These are phyloP conservation scores for Filobasidium floriforme DNA, from an alignment of 768 basidiomycete species.

Conservation along the genomic window DNA sequence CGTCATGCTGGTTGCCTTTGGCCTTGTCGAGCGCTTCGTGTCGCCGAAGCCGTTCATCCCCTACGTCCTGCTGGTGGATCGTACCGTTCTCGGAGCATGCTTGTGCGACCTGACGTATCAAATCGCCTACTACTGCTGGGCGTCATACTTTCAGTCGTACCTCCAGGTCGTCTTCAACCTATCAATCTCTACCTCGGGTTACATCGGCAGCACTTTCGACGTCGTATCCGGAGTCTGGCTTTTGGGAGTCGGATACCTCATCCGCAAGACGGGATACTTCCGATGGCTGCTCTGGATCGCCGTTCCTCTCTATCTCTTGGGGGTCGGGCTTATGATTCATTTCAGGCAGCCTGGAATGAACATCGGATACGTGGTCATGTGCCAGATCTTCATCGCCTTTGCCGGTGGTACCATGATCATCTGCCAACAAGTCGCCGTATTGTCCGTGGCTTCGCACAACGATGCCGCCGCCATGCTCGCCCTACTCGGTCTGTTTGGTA, in stretches of 20 bases:
- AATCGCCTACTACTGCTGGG: conserved; percentile 27
- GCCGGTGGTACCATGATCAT: conserved; percentile 30
- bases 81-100: conserved; percentile 20
- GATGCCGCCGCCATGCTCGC: conserved; percentile 28
- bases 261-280: conserved; percentile 32
- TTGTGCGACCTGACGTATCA: conserved; percentile 18
- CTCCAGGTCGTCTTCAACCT: conserved; percentile 32
- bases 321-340: conserved; percentile 33
- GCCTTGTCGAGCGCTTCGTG: conserved; percentile 31
- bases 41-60: conserved; percentile 29
- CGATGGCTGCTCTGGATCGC: conserved; percentile 28
- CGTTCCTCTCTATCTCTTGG: conserved; percentile 30
- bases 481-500: conserved; percentile 33
- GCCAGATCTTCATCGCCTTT: conserved; percentile 35
- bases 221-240: conserved; percentile 34
- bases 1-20: conserved; percentile 24
- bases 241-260: conserved; percentile 27
- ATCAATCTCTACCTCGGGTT: conserved; percentile 32
- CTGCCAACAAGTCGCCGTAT: conserved; percentile 32
- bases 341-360: conserved; percentile 29
- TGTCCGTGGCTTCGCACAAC: conserved; percentile 29
- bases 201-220: conserved; percentile 28
- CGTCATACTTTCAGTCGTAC: conserved; percentile 21
- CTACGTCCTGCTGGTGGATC: conserved; percentile 8
- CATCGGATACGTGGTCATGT: conserved; percentile 31